These are phyloP conservation scores for Phytophthora vignae DNA, from an alignment of 352 stramenopile species.

Conservation along the genomic window DNA sequence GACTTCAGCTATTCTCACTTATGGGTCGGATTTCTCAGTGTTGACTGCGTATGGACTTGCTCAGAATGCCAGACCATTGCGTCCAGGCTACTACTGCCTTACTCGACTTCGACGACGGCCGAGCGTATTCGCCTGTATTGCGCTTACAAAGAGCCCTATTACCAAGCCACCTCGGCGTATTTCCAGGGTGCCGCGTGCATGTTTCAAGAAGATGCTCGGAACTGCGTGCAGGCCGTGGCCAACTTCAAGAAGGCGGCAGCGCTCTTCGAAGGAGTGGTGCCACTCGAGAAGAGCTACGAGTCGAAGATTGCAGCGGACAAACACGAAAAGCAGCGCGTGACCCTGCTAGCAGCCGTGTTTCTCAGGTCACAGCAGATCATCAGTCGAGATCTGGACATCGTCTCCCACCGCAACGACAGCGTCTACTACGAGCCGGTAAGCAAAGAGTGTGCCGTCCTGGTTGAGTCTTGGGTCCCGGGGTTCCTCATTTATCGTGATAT, in stretches of 20 bases:
- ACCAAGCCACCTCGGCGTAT: slow-evolving; percentile 61
- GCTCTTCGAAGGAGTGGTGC: slow-evolving; percentile 39
- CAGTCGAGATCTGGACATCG: slow-evolving; percentile 72
- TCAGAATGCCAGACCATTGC: slow-evolving; percentile 47
- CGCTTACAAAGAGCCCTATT: slow-evolving; percentile 71
- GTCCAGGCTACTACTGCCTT: slow-evolving; percentile 42
- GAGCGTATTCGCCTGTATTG: slow-evolving; percentile 56
- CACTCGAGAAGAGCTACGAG: slow-evolving; percentile 52
- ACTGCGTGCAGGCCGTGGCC: slow-evolving; percentile 65
- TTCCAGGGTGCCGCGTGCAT: slow-evolving; percentile 73
- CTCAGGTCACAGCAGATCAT: slow-evolving; percentile 71
- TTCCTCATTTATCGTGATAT: neutral
- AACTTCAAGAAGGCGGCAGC: slow-evolving; percentile 62
- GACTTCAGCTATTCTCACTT: neutral
- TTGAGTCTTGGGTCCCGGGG: neutral
- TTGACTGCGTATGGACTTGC: neutral
- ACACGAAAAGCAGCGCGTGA: slow-evolving; percentile 46
- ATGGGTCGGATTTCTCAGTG: neutral
- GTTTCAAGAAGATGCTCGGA: slow-evolving; percentile 52
- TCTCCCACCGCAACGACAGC: slow-evolving; percentile 71
- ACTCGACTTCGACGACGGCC: slow-evolving; percentile 44
- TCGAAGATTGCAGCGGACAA: slow-evolving; percentile 40
- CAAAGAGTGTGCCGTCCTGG: neutral
- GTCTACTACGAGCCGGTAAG: slow-evolving; percentile 74
- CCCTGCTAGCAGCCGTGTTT: slow-evolving; percentile 53